Evolutionary conservation across 306 rosid genomes (phyloP).

Genomic region (Betula pendula): DNA sequence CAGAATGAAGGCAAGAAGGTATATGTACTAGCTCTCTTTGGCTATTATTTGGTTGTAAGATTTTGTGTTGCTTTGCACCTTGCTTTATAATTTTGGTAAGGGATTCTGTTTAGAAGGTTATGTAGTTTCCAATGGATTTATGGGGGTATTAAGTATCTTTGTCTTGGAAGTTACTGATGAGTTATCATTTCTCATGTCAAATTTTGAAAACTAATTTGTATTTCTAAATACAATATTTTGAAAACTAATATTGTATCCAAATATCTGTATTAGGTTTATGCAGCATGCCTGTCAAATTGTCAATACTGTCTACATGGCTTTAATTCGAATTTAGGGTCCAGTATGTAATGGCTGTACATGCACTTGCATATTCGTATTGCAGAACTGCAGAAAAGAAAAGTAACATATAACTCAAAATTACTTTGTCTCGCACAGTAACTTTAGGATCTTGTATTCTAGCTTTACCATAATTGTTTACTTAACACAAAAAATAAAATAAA

Average conservation of each 20-base stretch:
- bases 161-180: background rate
- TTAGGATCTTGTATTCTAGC: background rate
- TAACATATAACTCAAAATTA: background rate
- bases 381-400: background rate
- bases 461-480: no score
- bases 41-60: background rate
- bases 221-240: no score
- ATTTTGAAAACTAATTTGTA: background rate
- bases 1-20: conserved; percentile 98
- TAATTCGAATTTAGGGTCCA: background rate
- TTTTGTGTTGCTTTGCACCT: conserved; percentile 24
- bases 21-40: conserved; percentile 13
- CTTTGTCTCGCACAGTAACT: background rate
- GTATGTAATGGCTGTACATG: background rate
- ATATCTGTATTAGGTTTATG: background rate
- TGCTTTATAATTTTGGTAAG: conserved; percentile 3
- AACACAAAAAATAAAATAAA: no score
- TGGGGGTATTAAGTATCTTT: background rate
- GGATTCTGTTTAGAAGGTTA: conserved; percentile 6
- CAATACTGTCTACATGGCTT: background rate
- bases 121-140: background rate
- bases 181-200: background rate
- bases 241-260: background rate
- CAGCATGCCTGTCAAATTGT: background rate
- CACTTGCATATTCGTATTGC: background rate